Evolutionary conservation across 2,329 filamentous ascomycete species (phyloP), one percentile per base, ranked within the genome.

Genomic region (Colletotrichum horii): DNA sequence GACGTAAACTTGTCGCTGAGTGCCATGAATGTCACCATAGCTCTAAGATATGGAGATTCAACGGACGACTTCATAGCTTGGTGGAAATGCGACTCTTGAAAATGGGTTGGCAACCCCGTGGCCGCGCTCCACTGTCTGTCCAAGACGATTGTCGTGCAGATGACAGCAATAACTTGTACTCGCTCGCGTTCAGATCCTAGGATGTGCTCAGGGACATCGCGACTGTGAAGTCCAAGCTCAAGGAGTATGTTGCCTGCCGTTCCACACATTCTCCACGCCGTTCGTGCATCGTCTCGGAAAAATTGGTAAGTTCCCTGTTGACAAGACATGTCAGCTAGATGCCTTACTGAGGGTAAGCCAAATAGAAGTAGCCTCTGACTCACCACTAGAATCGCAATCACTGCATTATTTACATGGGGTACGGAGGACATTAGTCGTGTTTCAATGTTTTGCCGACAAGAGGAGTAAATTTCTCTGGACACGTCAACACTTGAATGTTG

Each of bases 241-340:
- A 81, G 79, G 6, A 80, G 24, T 66, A 80, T 80, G 3, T 77
- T 76, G 4, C 80, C 80, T 5, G 80, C 80, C 4, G 78, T 72
- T 0, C 80, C 80, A 2, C 79, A 81, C 80, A 81, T 81, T 3
- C 80, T 78, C 80, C 80, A 81, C 3, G 80, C 80, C 8, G 76
- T 78, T 1, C 79, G 79, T 0, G 76, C 72, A 48, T 78, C 75
- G 4, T 80, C 80, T 12, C 78, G 71, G 58, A 81, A 81, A 61
- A 78, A 81, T 26, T 80, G 75, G 14, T 81, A 81, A 4, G 67
- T 55, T n/a, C 76, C 77, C 77, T 76, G 34, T 62, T 52, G 43
- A 22, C n/a, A 52, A n/a, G n/a, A 52, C n/a, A 52, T 22, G 11
- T 52, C 43, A 52, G 43, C 43, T 4, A 22, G 22, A 24, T 4